A percentile compares a stretch with the other conserved stretches of the same genome.
phyloP scores from a whole-genome alignment of 225 moss, liverwort and hornwort species.

The Asterella californica region DNA sequence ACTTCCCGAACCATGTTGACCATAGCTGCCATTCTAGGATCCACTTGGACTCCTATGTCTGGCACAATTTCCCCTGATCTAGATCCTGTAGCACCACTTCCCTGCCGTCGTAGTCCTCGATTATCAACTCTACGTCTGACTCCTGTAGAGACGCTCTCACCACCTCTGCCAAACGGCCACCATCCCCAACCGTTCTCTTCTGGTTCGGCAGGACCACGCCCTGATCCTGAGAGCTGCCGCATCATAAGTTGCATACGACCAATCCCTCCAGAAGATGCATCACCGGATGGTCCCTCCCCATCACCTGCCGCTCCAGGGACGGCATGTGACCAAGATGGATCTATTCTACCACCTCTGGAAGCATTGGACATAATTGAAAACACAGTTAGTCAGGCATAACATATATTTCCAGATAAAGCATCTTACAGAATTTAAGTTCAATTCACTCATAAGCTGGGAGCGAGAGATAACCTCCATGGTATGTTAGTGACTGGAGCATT shows the following conservation, averaged over 20 bases:
- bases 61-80: slow-evolving; percentile 51
- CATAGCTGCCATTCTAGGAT: slow-evolving; percentile 74
- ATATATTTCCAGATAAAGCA: background rate
- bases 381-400: background rate
- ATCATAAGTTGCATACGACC: slow-evolving; percentile 84
- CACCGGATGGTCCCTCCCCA: slow-evolving; percentile 53
- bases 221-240: slow-evolving; percentile 75
- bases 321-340: slow-evolving; percentile 59
- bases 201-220: slow-evolving; percentile 60
- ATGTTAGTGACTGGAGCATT: slow-evolving; percentile 66
- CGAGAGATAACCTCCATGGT: slow-evolving; percentile 57
- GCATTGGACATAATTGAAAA: background rate
- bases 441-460: background rate
- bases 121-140: slow-evolving; percentile 52
- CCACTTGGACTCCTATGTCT: slow-evolving; percentile 55
- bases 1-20: slow-evolving; percentile 93
- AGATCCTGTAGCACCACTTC: slow-evolving; percentile 28
- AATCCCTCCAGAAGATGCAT: slow-evolving; percentile 57
- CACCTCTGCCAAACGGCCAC: slow-evolving; percentile 78
- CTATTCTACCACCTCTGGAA: slow-evolving; percentile 62
- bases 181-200: slow-evolving; percentile 69
- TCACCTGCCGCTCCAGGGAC: slow-evolving; percentile 48
- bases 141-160: slow-evolving; percentile 54
- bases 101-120: slow-evolving; percentile 36
- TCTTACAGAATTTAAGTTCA: background rate